Evolutionary conservation across 2,329 filamentous ascomycete genomes (phyloP).

Genomic region (Hypoxylon sp.): DNA sequence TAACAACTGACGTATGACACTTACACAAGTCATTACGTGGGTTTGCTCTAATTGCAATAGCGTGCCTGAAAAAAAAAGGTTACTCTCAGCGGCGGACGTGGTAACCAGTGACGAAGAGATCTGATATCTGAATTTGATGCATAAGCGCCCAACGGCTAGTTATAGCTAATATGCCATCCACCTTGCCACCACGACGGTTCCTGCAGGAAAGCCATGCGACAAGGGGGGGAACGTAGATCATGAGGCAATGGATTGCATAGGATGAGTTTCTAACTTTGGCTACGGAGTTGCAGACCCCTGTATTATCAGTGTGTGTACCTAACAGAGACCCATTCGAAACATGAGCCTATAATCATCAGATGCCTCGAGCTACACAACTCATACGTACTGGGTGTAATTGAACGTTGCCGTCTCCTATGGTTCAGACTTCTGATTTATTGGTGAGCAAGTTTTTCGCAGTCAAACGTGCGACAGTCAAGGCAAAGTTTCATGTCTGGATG

Average conservation of each 20-base stretch:
- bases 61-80: neutral
- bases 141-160: constrained; percentile 10
- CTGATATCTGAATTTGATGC: constrained; percentile 15
- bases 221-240: constrained; percentile 36
- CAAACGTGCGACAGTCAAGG: constrained; percentile 27
- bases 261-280: constrained; percentile 8
- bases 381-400: neutral
- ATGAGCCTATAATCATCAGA: neutral
- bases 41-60: too few species aligned
- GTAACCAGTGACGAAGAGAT: neutral
- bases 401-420: neutral
- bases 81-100: neutral
- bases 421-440: constrained; percentile 20
- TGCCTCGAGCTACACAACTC: neutral
- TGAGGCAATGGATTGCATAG: constrained; percentile 27
- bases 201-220: constrained; percentile 31
- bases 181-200: constrained; percentile 13
- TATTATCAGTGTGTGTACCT: neutral
- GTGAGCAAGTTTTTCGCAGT: constrained; percentile 46
- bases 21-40: neutral
- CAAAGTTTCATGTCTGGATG: constrained; percentile 42
- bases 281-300: neutral
- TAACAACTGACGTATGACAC: neutral
- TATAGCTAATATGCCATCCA: constrained; percentile 8
- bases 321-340: too few species aligned